Conservation (phyloP, 345 rosid species). For the thale cress (Arabidopsis thaliana) region DNA sequence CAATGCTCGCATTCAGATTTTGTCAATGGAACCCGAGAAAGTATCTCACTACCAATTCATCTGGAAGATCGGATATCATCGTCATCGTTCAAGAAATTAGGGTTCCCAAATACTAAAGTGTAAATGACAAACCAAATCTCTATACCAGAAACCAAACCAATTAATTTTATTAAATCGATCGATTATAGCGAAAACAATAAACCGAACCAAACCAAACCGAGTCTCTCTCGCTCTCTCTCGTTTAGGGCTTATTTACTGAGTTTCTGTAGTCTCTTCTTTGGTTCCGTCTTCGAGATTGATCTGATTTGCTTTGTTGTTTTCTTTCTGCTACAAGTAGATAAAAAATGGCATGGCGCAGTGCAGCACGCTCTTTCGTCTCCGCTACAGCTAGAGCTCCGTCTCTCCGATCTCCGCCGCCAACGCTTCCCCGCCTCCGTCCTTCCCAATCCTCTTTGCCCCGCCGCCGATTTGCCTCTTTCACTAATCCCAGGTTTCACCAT, state of each 20-base stretch:
- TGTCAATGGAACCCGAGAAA: too few relatives aligned
- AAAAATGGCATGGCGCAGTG: slow-evolving; percentile 59
- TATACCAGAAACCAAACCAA: too few relatives aligned
- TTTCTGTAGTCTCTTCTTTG: too few relatives aligned
- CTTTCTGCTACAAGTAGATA: background rate
- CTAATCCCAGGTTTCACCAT: slow-evolving; percentile 61
- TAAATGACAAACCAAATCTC: too few relatives aligned
- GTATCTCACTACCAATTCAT: too few relatives aligned
- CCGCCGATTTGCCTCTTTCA: slow-evolving; percentile 67
- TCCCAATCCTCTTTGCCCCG: slow-evolving; percentile 61
- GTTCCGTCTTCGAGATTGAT: slow-evolving; percentile 23
- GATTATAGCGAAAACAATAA: too few relatives aligned
- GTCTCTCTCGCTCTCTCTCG: background rate
- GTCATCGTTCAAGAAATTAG: too few relatives aligned
- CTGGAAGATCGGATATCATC: too few relatives aligned
- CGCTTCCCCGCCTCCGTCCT: slow-evolving; percentile 75
- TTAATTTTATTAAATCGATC: too few relatives aligned
- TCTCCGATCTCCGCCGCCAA: slow-evolving; percentile 58
- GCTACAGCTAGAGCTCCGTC: slow-evolving; percentile 68
- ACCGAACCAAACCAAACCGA: background rate
- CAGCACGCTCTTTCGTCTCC: slow-evolving; percentile 51
- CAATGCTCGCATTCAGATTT: too few relatives aligned
- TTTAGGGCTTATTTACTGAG: slow-evolving; percentile 30
- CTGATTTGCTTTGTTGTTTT: background rate
- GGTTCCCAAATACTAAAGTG: too few relatives aligned